phyloP scores from a whole-genome alignment of 176 grass and related monocot genomes.

The Oryza officinalis region DNA sequence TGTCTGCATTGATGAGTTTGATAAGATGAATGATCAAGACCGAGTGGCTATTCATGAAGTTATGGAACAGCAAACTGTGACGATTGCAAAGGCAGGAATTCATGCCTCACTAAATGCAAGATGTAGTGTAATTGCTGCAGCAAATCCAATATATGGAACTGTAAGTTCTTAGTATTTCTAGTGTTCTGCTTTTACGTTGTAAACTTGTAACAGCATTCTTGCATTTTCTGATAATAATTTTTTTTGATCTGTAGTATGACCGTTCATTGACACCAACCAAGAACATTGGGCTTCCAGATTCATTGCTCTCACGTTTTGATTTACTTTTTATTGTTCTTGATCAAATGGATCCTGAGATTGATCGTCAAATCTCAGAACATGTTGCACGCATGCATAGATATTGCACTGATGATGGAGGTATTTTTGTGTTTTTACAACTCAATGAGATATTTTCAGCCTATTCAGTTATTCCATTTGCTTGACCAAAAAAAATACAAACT shows the following conservation, averaged over 20 bases:
- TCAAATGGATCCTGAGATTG: slow-evolving; percentile 99
- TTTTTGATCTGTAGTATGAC: slow-evolving; percentile 66
- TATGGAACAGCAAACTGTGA: slow-evolving; percentile 99
- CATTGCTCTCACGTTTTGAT: slow-evolving; percentile 97
- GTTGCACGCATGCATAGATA: slow-evolving; percentile 97
- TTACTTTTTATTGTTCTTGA: slow-evolving; percentile 98
- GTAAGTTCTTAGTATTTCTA: slow-evolving; percentile 45
- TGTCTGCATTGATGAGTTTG: slow-evolving; percentile 98
- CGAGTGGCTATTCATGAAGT: slow-evolving; percentile 98
- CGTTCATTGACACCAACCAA: slow-evolving; percentile 95
- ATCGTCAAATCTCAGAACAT: slow-evolving; percentile 94
- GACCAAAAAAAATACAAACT: neutral
- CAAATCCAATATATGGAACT: slow-evolving; percentile 99
- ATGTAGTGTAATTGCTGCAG: slow-evolving; percentile 97
- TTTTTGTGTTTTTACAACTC: slow-evolving; percentile 9
- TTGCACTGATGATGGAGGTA: slow-evolving; percentile 91
- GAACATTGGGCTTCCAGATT: slow-evolving; percentile 97
- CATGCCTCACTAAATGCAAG: slow-evolving; percentile 96
- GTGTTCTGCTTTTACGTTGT: neutral
- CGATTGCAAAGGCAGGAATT: slow-evolving; percentile 97
- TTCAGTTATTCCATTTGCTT: slow-evolving; percentile 21
- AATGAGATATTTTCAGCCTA: slow-evolving; percentile 21
- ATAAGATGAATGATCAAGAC: slow-evolving; percentile 99
- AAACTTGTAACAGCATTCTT: neutral
- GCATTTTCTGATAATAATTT: slow-evolving; percentile 36